These are phyloP conservation scores for Pseudoperonospora humuli DNA, from an alignment of 352 stramenopile species.

Conservation along the genomic window DNA sequence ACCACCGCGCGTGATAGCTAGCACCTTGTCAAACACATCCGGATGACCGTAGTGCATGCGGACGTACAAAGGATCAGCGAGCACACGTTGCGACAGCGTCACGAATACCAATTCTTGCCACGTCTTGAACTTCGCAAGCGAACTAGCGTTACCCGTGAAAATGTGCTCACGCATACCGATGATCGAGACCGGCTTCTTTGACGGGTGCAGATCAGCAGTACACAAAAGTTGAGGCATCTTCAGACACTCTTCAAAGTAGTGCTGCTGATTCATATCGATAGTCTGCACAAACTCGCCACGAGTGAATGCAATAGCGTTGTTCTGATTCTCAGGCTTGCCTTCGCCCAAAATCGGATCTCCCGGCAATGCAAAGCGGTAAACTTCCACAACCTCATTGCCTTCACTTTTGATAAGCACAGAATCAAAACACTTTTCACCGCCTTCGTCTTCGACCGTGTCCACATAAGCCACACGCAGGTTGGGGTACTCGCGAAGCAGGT, in stretches of 20 bases:
- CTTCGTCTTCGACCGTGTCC: slow-evolving; percentile 41
- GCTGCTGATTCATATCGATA: slow-evolving; percentile 87
- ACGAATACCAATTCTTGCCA: slow-evolving; percentile 83
- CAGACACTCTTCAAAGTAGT: slow-evolving; percentile 82
- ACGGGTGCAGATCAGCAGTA: slow-evolving; percentile 59
- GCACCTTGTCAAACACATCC: slow-evolving; percentile 78
- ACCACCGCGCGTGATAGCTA: slow-evolving; percentile 65
- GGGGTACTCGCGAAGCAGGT: slow-evolving; percentile 67
- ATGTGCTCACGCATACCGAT: slow-evolving; percentile 85
- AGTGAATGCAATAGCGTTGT: slow-evolving; percentile 74
- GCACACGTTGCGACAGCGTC: slow-evolving; percentile 73
- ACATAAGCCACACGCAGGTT: slow-evolving; percentile 84
- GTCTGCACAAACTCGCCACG: slow-evolving; percentile 80
- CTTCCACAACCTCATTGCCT: slow-evolving; percentile 59
- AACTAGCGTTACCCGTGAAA: slow-evolving; percentile 81
- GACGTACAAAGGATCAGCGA: slow-evolving; percentile 62
- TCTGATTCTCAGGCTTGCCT: slow-evolving; percentile 83
- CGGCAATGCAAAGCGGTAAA: slow-evolving; percentile 76
- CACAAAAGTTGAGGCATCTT: slow-evolving; percentile 81
- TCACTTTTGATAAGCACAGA: slow-evolving; percentile 79
- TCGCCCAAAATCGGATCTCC: slow-evolving; percentile 76
- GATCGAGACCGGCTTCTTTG: slow-evolving; percentile 65
- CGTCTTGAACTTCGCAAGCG: slow-evolving; percentile 78
- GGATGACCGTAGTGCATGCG: slow-evolving; percentile 83
- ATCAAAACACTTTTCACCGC: slow-evolving; percentile 45